phyloP scores from a whole-genome alignment of 257 asterid species.

The Coffea canephora region DNA sequence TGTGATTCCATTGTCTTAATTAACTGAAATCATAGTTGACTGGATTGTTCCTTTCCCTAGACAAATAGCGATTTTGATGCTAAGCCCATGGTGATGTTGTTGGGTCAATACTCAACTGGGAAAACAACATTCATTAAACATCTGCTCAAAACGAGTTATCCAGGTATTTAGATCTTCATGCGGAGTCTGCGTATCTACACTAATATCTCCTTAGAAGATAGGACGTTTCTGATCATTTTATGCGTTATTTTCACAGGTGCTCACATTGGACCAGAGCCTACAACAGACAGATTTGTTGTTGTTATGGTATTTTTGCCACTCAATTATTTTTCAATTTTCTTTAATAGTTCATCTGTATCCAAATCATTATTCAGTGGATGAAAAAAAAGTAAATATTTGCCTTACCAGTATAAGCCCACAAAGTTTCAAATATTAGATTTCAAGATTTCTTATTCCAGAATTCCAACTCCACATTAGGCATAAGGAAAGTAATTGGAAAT shows the following conservation, averaged over 20 bases:
- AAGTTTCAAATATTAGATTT: neutral
- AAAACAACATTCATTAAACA: conserved; percentile 97
- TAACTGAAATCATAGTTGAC: neutral
- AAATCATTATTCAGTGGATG: neutral
- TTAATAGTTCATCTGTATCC: neutral
- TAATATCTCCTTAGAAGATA: neutral
- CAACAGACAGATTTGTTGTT: conserved; percentile 97
- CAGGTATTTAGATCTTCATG: conserved; percentile 47
- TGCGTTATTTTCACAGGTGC: conserved; percentile 55
- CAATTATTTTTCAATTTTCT: neutral
- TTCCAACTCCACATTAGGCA: neutral
- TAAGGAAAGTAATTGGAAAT: neutral
- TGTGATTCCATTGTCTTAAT: neutral
- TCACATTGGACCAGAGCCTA: conserved; percentile 99
- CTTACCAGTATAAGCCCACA: neutral
- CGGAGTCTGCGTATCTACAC: conserved; percentile 4
- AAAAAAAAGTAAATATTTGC: neutral
- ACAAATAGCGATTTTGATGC: conserved; percentile 93
- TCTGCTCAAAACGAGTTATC: conserved; percentile 77
- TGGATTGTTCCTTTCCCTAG: conserved; percentile 7
- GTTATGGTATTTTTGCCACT: conserved; percentile 64
- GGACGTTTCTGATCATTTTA: conserved; percentile 5
- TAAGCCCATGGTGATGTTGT: conserved; percentile 98
- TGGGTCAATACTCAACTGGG: conserved; percentile 98
- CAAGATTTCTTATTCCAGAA: neutral